These are phyloP conservation scores for Paragyromitra xinjiangensis DNA, from an alignment of 495 filamentous ascomycete genomes.

Conservation along the genomic window DNA sequence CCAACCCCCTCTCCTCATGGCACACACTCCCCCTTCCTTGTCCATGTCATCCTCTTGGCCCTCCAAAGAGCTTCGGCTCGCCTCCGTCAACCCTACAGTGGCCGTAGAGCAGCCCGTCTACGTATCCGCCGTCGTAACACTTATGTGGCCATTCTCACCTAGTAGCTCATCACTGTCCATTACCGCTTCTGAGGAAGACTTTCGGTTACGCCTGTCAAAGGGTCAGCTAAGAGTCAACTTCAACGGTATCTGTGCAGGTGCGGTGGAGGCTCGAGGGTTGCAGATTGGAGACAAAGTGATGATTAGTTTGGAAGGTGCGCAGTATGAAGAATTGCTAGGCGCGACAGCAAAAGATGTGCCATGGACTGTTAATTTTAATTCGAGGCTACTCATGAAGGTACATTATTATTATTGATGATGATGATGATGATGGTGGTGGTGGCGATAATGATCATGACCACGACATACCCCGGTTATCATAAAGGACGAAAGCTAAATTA, in stretches of 20 bases:
- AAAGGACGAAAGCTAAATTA: constrained; percentile 19
- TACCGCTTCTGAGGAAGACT: constrained; percentile 84
- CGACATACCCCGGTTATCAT: neutral
- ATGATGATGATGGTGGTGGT: neutral
- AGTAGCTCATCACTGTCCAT: constrained; percentile 76
- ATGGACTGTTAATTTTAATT: constrained; percentile 48
- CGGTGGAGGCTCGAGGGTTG: constrained; percentile 70
- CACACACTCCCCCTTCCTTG: constrained; percentile 39
- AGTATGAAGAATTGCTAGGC: constrained; percentile 61
- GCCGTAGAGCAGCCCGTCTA: constrained; percentile 28
- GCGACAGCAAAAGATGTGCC: constrained; percentile 50
- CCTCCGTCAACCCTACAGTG: constrained; percentile 30
- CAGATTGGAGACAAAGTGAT: constrained; percentile 79
- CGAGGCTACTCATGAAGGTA: constrained; percentile 54
- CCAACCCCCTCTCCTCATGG: neutral
- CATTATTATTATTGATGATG: neutral
- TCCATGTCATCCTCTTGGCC: constrained; percentile 55
- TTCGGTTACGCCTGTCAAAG: constrained; percentile 76
- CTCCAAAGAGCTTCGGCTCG: constrained; percentile 46
- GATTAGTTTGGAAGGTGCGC: constrained; percentile 72
- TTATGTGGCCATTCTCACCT: constrained; percentile 91
- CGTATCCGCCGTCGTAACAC: constrained; percentile 76
- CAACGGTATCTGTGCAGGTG: constrained; percentile 73
- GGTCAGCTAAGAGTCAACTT: constrained; percentile 89
- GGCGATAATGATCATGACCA: neutral